Percentiles rank a stretch among this genome's conserved stretches.
Conservation (phyloP, 2,329 filamentous ascomycete genomes). For the Penicillium digitatum region DNA sequence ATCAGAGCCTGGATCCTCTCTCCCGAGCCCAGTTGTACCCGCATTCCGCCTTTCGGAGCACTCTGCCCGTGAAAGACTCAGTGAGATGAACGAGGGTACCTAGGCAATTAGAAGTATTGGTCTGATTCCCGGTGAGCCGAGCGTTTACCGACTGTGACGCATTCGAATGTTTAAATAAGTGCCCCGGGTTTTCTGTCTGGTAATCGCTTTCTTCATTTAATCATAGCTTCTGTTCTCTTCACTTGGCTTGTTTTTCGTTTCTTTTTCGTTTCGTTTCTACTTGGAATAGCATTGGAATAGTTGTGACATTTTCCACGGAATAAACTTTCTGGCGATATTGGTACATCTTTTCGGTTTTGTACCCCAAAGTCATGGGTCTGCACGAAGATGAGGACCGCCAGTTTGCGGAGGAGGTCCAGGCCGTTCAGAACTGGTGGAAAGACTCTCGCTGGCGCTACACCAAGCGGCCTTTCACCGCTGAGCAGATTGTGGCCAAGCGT, state of each 20-base stretch:
- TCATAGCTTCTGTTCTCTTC: slow-evolving; percentile 1
- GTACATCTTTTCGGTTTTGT: slow-evolving; percentile 10
- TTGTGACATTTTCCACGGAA: not conserved
- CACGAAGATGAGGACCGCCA: slow-evolving; percentile 66
- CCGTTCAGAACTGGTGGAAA: slow-evolving; percentile 91
- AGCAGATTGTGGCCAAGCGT: slow-evolving; percentile 94
- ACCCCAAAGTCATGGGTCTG: slow-evolving; percentile 37
- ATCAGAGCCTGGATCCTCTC: slow-evolving; percentile 37
- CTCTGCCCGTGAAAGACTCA: slow-evolving; percentile 27
- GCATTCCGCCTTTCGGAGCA: slow-evolving; percentile 26
- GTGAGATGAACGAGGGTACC: slow-evolving; percentile 3
- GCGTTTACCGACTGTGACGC: slow-evolving; percentile 39
- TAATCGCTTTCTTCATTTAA: slow-evolving; percentile 20
- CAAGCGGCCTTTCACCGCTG: slow-evolving; percentile 86
- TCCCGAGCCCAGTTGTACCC: slow-evolving; percentile 33
- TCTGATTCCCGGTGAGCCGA: slow-evolving; percentile 38
- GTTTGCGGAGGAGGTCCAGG: slow-evolving; percentile 77
- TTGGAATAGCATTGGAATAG: slow-evolving; percentile 6
- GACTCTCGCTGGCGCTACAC: slow-evolving; percentile 91
- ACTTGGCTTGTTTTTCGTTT: slow-evolving; percentile 2
- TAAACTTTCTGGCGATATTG: slow-evolving; percentile 7
- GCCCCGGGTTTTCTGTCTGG: slow-evolving; percentile 30
- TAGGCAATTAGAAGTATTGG: slow-evolving; percentile 20
- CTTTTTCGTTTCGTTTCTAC: slow-evolving; percentile 1
- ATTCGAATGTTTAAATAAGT: slow-evolving; percentile 30